Conservation (phyloP, 352 stramenopile species). For the Globisporangium lucens region DNA sequence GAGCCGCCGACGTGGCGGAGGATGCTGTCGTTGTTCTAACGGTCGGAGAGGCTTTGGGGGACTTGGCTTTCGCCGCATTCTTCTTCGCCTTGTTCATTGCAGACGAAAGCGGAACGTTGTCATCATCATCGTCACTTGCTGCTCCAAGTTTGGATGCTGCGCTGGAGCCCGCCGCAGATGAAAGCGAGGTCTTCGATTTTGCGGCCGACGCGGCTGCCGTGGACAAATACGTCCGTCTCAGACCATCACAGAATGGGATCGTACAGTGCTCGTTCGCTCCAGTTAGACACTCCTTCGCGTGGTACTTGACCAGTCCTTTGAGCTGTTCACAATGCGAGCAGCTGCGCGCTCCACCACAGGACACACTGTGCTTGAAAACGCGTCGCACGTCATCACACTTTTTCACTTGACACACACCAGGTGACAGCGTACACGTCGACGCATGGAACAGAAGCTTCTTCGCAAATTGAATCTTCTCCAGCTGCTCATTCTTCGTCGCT, state of each 20-base stretch:
- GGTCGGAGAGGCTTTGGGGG: constrained; percentile 40
- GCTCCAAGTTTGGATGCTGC: constrained; percentile 8
- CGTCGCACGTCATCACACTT: constrained; percentile 84
- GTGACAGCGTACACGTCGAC: constrained; percentile 52
- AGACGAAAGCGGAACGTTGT: constrained; percentile 71
- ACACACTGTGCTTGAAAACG: constrained; percentile 84
- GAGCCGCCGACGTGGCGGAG: not conserved
- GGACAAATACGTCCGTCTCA: constrained; percentile 60
- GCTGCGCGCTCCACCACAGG: constrained; percentile 58
- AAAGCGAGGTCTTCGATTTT: constrained; percentile 33
- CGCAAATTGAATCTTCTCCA: constrained; percentile 85
- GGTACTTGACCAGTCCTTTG: constrained; percentile 81
- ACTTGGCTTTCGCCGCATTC: constrained; percentile 48
- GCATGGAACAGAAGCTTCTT: constrained; percentile 80
- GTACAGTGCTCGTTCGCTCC: constrained; percentile 62
- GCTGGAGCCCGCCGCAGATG: constrained; percentile 12
- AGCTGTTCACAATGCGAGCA: constrained; percentile 82
- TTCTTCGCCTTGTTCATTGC: constrained; percentile 69
- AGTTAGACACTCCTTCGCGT: constrained; percentile 75
- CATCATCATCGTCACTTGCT: constrained; percentile 60
- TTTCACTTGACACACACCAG: constrained; percentile 76
- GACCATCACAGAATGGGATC: constrained; percentile 81
- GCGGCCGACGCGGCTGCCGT: constrained; percentile 29
- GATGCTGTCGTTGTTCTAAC: constrained; percentile 14
- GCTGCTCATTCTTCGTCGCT: constrained; percentile 48